These are phyloP conservation scores for Scheffersomyces illinoinensis DNA, from an alignment of 1,139 yeast species.

Conservation along the genomic window DNA sequence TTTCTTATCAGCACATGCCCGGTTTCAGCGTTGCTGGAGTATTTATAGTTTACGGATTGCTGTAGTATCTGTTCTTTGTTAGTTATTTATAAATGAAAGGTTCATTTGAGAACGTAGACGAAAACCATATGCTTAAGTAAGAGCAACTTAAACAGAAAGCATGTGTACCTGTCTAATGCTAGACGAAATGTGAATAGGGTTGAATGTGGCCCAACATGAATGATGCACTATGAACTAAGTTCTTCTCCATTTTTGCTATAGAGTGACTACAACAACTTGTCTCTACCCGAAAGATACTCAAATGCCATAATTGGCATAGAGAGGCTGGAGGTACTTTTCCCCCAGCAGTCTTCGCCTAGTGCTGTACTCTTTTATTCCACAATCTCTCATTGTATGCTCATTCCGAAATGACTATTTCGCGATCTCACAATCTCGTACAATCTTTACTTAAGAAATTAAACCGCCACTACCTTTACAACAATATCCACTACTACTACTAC, in stretches of 20 bases:
- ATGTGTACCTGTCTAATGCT: not conserved
- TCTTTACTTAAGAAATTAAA: not conserved
- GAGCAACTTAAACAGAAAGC: not conserved
- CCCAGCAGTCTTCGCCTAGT: too few relatives aligned
- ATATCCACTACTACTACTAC: too few relatives aligned
- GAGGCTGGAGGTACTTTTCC: too few relatives aligned
- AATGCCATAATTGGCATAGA: too few relatives aligned
- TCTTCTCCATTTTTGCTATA: too few relatives aligned
- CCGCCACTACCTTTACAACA: too few relatives aligned
- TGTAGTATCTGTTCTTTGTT: not conserved
- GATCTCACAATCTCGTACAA: not conserved
- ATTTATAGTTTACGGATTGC: not conserved
- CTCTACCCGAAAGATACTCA: too few relatives aligned
- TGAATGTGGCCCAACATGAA: not conserved
- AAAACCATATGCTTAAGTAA: not conserved
- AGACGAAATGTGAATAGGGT: not conserved
- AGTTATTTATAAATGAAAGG: not conserved
- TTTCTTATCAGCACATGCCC: not conserved
- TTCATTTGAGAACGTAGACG: not conserved
- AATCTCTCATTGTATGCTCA: too few relatives aligned
- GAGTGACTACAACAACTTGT: too few relatives aligned
- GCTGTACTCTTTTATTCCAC: too few relatives aligned
- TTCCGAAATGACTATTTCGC: not conserved
- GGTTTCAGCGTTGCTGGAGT: not conserved
- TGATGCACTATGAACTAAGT: not conserved